phyloP scores from a whole-genome alignment of 495 filamentous ascomycete genomes.

The Aspergillus carlsbadensis region DNA sequence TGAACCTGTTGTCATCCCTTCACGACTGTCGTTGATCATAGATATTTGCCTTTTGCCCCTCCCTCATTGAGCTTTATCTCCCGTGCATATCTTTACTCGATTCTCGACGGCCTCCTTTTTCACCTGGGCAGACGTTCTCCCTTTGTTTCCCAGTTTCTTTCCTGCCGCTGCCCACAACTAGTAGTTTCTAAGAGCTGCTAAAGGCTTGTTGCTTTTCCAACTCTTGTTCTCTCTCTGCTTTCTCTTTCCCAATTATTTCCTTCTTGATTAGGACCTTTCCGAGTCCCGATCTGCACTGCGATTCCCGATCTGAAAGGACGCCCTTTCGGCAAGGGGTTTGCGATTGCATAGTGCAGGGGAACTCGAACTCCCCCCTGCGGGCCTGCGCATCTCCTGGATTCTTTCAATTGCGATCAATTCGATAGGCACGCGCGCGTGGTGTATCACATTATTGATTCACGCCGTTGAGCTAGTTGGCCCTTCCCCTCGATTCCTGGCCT shows the following conservation, averaged over 20 bases:
- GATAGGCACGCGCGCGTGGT: constrained; percentile 20
- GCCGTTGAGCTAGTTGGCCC: constrained; percentile 19
- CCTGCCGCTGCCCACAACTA: neutral
- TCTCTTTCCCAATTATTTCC: constrained; percentile 5
- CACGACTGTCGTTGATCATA: neutral
- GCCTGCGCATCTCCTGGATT: constrained; percentile 2
- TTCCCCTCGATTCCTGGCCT: constrained; percentile 15
- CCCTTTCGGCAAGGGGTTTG: constrained; percentile 16
- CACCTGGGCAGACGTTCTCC: neutral
- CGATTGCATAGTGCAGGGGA: constrained; percentile 13
- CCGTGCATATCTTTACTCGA: constrained; percentile 10
- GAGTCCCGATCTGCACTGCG: constrained; percentile 6
- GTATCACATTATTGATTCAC: constrained; percentile 23
- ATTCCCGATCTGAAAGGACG: neutral
- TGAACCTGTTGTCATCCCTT: neutral
- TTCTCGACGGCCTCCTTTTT: constrained; percentile 10
- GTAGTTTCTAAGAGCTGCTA: constrained; percentile 6
- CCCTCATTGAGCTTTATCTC: neutral
- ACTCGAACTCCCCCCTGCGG: neutral
- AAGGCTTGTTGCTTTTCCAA: constrained; percentile 14
- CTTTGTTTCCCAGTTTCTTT: constrained; percentile 11
- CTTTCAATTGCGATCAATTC: neutral
- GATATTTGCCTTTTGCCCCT: neutral
- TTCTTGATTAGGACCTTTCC: constrained; percentile 11
- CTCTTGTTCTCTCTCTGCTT: neutral